phyloP scores from a whole-genome alignment of 768 basidiomycete genomes.

The Psilocybe cyanescens region DNA sequence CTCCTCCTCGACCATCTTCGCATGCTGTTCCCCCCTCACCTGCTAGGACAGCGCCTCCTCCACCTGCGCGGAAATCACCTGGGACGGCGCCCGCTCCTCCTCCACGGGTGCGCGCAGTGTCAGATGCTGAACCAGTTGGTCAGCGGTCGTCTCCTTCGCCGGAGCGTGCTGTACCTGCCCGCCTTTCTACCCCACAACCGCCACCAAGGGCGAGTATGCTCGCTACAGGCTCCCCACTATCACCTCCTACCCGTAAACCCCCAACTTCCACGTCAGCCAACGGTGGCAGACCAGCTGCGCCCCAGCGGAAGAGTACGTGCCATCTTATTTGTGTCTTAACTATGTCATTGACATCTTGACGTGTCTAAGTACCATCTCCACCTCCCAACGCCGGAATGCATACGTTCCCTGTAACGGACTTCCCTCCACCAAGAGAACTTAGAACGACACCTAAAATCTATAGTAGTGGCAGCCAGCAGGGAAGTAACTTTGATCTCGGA shows the following conservation, averaged over 20 bases:
- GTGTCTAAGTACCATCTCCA: constrained; percentile 47
- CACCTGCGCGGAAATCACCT: constrained; percentile 42
- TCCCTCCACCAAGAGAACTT: constrained; percentile 79
- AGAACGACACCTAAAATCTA: constrained; percentile 54
- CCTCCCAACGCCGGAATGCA: constrained; percentile 68
- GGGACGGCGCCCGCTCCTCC: constrained; percentile 33
- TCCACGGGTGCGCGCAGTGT: constrained; percentile 28
- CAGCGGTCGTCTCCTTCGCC: constrained; percentile 16
- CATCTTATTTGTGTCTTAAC: constrained; percentile 19
- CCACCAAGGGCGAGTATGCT: constrained; percentile 21
- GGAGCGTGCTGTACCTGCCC: constrained; percentile 18
- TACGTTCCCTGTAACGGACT: constrained; percentile 76
- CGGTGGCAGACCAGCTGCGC: constrained; percentile 35
- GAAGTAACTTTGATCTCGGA: constrained; percentile 71
- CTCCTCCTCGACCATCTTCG: constrained; percentile 27
- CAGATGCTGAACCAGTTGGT: constrained; percentile 22
- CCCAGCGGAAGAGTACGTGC: constrained; percentile 54
- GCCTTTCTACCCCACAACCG: constrained; percentile 19
- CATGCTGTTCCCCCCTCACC: constrained; percentile 24
- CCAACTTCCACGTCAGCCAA: constrained; percentile 20
- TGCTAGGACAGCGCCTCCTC: constrained; percentile 38
- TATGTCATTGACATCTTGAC: constrained; percentile 17
- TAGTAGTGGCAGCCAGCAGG: constrained; percentile 63
- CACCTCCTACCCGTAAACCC: constrained; percentile 26
- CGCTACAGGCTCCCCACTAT: constrained; percentile 18